Evolutionary conservation across 2,329 filamentous ascomycete species (phyloP).

Genomic region (Colletotrichum liriopes): DNA sequence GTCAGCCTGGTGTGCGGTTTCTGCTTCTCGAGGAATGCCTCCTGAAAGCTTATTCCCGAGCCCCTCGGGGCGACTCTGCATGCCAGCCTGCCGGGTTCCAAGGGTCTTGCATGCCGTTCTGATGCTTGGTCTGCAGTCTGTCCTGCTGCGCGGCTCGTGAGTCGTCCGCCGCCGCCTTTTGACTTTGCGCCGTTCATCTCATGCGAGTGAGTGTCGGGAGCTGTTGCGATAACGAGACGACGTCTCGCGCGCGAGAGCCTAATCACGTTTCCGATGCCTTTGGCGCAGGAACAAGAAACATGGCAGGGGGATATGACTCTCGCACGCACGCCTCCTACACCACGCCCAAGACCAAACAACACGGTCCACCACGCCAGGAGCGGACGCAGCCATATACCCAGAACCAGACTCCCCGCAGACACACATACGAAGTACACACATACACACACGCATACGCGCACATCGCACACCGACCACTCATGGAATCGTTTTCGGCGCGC

Average conservation of each 20-base stretch:
- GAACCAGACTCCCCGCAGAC: not conserved
- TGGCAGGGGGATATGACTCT: not conserved
- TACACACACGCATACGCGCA: not conserved
- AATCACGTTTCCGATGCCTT: not conserved
- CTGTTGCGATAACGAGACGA: conserved; percentile 2
- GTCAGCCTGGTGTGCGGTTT: not conserved
- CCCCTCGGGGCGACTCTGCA: not conserved
- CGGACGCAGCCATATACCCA: not conserved
- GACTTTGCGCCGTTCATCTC: conserved; percentile 1
- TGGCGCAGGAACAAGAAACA: not conserved
- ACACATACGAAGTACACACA: too few species aligned
- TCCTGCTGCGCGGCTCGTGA: not conserved
- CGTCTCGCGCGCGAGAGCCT: not conserved
- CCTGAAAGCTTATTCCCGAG: not conserved
- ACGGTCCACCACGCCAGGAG: not conserved
- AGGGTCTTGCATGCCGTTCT: not conserved
- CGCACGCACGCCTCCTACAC: not conserved
- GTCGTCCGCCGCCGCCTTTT: not conserved
- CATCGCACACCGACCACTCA: conserved; percentile 16
- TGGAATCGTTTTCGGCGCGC: conserved; percentile 23
- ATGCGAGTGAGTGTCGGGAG: not conserved
- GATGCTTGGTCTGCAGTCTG: not conserved
- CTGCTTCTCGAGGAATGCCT: not conserved
- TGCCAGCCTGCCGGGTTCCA: not conserved
- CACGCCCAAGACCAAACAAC: not conserved